A percentile compares a stretch with the other conserved stretches of the same genome.
Evolutionary conservation across 805 yeast genomes (phyloP).

Genomic region (Torulaspora franciscae): DNA sequence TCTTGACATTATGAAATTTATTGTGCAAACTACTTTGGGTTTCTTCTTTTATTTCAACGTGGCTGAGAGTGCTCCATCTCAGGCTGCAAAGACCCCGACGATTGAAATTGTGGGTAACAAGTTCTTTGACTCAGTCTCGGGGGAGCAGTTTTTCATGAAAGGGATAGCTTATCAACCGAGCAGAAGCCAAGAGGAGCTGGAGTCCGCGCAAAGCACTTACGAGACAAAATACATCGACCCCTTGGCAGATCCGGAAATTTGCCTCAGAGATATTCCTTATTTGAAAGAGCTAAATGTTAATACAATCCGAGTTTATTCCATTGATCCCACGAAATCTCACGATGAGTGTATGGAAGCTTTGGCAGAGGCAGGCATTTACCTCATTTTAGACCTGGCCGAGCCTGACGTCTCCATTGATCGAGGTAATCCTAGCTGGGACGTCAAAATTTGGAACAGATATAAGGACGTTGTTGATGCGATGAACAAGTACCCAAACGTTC

Average conservation of each 20-base stretch:
- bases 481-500: constrained; percentile 68
- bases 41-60: neutral
- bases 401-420: constrained; percentile 77
- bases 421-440: constrained; percentile 72
- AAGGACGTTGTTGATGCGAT: constrained; percentile 76
- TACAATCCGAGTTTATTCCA: constrained; percentile 79
- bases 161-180: constrained; percentile 87
- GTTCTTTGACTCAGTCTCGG: constrained; percentile 67
- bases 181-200: constrained; percentile 37
- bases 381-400: constrained; percentile 83
- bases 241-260: constrained; percentile 60
- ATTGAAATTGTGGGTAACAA: constrained; percentile 67
- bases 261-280: constrained; percentile 81
- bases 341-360: constrained; percentile 70
- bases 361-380: constrained; percentile 84
- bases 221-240: constrained; percentile 58
- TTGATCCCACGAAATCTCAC: constrained; percentile 68
- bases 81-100: constrained; percentile 21
- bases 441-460: constrained; percentile 68
- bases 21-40: neutral
- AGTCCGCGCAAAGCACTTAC: constrained; percentile 13
- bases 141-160: constrained; percentile 77
- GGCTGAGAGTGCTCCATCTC: constrained; percentile 4
- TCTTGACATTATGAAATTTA: neutral
- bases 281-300: constrained; percentile 65